Evolutionary conservation across 495 filamentous ascomycete genomes (phyloP).

Genomic region (Pseudomonodictys pantanalensis): DNA sequence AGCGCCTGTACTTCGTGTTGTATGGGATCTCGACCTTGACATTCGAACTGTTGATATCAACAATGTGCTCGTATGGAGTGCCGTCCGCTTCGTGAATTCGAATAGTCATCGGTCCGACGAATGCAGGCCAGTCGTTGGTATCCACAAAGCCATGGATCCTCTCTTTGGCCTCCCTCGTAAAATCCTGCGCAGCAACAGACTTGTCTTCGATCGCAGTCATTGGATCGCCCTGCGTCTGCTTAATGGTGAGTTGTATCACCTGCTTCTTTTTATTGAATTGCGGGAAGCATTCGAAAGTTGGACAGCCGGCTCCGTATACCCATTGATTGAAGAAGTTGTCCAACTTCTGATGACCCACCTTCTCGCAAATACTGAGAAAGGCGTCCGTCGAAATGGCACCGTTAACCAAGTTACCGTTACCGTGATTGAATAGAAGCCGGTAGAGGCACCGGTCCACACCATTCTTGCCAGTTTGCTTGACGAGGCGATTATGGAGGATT

Average conservation of each 20-base stretch:
- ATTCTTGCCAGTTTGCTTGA: constrained; percentile 78
- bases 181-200: constrained; percentile 57
- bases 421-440: constrained; percentile 74
- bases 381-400: constrained; percentile 67
- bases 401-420: constrained; percentile 70
- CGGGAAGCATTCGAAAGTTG: constrained; percentile 76
- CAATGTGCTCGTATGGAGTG: constrained; percentile 97
- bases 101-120: constrained; percentile 88
- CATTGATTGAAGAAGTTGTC: constrained; percentile 92
- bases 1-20: constrained; percentile 97
- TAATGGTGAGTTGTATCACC: constrained; percentile 88
- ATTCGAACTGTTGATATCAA: constrained; percentile 82
- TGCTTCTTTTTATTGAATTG: constrained; percentile 97
- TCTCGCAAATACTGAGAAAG: constrained; percentile 81
- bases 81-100: constrained; percentile 98
- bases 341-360: constrained; percentile 76
- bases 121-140: constrained; percentile 68
- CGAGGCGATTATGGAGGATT: constrained; percentile 84
- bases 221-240: constrained; percentile 66
- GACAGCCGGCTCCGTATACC: constrained; percentile 84
- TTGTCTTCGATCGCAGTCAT: constrained; percentile 38
- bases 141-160: constrained; percentile 67
- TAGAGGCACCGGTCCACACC: constrained; percentile 83
- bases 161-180: constrained; percentile 80
- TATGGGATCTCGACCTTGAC: constrained; percentile 92